Evolutionary conservation across 805 yeast genomes (phyloP).

Genomic region (Candida orba): DNA sequence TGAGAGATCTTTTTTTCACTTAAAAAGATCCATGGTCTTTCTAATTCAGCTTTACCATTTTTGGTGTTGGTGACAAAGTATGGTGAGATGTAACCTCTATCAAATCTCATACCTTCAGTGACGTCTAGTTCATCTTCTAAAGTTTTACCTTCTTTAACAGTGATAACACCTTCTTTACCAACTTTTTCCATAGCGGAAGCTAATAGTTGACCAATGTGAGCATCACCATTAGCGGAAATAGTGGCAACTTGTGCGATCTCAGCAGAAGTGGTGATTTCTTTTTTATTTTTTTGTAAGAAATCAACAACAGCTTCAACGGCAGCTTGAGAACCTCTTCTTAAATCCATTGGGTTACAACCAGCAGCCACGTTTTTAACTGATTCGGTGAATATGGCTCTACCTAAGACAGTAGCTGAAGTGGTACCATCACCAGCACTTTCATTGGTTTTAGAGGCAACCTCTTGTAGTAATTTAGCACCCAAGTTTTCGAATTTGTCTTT

Average conservation of each 20-base stretch:
- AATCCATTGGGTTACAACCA: constrained; percentile 99
- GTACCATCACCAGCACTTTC: constrained; percentile 99
- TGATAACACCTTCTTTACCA: constrained; percentile 98
- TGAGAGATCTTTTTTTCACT: constrained; percentile 85
- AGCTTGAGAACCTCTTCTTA: constrained; percentile 97
- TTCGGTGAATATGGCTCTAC: constrained; percentile 94
- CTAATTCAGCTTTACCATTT: constrained; percentile 88
- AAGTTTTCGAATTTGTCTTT: constrained; percentile 94
- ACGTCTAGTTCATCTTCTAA: constrained; percentile 96
- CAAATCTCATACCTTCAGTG: constrained; percentile 98
- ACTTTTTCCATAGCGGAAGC: constrained; percentile 99
- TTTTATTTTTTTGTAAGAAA: constrained; percentile 80
- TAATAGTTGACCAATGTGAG: constrained; percentile 85
- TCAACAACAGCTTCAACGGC: constrained; percentile 95
- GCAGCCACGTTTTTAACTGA: constrained; percentile 98
- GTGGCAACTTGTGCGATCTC: constrained; percentile 99
- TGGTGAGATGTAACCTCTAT: constrained; percentile 97
- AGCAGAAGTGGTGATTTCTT: constrained; percentile 91
- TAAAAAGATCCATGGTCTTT: constrained; percentile 82
- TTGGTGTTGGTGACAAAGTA: constrained; percentile 92
- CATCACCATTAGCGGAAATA: constrained; percentile 95
- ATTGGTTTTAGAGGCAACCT: constrained; percentile 96
- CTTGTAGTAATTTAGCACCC: constrained; percentile 94
- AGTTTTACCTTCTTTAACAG: constrained; percentile 97
- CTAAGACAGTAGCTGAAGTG: constrained; percentile 94